Evolutionary conservation across 2,329 filamentous ascomycete genomes (phyloP), one percentile per base, ranked within the genome.

Genomic region (Fusarium sp.): DNA sequence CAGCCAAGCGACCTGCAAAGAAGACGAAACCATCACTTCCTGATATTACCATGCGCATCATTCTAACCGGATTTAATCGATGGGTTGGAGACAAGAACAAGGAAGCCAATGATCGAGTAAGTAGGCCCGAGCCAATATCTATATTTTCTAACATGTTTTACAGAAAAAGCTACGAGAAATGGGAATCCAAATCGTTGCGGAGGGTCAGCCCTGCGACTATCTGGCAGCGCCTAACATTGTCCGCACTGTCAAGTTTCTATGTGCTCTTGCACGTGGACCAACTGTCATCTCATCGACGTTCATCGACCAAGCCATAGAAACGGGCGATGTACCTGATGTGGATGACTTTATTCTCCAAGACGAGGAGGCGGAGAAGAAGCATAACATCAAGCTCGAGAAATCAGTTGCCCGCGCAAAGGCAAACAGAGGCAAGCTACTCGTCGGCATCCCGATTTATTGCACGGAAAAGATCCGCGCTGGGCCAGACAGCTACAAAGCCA

Each of bases 241-340:
- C 34, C 91, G 96, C 40, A 99, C 96, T 0, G 90, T 93, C 78
- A 99, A 99, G 77, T 99, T 99, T 77, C 90, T 98, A 51, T 92
- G 91, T 66, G 93, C 94, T 14, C 83, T 99, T 28, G 94, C 96
- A 20, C 90, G 89, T 63, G 94, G 92, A 1, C 93, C 94, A 1
- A 86, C 88, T 2, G 88, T 98, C 45, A 87, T 98, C 56, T 90
- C 89, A 47, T 92, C 91, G 1, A 86, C 88, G 11, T 99, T 93
- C 78, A 88, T 99, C 60, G 92, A 95, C 59, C 85, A 88, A 25
- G 93, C 92, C 48, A 84, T 98, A 13, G 88, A 92, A 47, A 84
- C 88, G 32, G 88, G 91, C 67, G 84, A 89, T 74, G 77, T 92
- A 11, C 88, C 91, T 1, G 82, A 90, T 23, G 83, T 90, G 0